Evolutionary conservation across 2,329 filamentous ascomycete genomes (phyloP), one percentile per base, ranked within the genome.

Genomic region (Penicillium fuscoglaucum): DNA sequence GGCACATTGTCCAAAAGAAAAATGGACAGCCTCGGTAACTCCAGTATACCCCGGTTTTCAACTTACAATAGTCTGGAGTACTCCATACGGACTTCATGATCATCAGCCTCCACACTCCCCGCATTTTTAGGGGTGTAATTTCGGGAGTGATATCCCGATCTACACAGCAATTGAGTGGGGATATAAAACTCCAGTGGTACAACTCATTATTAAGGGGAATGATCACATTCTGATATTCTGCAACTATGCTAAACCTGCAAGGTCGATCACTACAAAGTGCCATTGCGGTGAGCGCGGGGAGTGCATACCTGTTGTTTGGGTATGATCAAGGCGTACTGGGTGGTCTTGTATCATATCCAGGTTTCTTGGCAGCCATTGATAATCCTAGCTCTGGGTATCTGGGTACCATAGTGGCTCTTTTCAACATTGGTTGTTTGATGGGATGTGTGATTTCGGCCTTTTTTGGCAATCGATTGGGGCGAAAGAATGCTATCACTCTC

Each of bases 281-380:
- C n/a, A 41, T 56, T 24, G 19, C 39, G 17, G 46, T 51, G 2
- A 51, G 37, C 13, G 54, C 54, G 28, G 54, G 54, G 4, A 50
- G 46, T 21, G 46, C 46, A 28, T 56, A 51, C 28, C 35, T 62
- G 2, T 46, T 63, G 21, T 63, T 63, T 46, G 68, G 69, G 15
- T 70, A 66, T 49, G 66, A 70, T 33, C 66, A 66, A 35, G 68
- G 63, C 41, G 63, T 68, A 15, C 55, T 68, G n/a, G 64, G 64
- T 29, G 66, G 66, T 7, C 55, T 68, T 21, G 57, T 64, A 9
- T 57, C 56, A 2, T 51, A 61, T 1, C 58, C 63, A 12, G 35
- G 35, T 7, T 37, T 37, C 35, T 9, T 37, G 35, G 1, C 15
- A n/a, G 35, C 35, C 17, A 37, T 37, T 8, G 35, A 15, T n/a